Evolutionary conservation across 2,329 filamentous ascomycete genomes (phyloP), one percentile per base, ranked within the genome.

Genomic region (Pezicula carpinea): DNA sequence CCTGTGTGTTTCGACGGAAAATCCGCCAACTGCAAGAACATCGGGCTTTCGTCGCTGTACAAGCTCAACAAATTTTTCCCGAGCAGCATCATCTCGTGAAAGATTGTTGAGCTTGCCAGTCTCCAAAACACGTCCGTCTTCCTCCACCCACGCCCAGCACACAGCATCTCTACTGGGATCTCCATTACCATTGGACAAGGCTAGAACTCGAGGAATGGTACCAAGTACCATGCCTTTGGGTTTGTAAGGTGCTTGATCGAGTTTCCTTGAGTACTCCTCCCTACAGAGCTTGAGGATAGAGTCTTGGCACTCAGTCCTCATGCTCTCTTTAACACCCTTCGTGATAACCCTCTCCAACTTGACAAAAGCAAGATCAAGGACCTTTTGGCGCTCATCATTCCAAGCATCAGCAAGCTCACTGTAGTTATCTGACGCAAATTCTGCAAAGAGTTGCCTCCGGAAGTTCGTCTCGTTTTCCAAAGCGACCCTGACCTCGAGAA

Each of bases 161-260:
- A 95, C 80, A 2, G 89, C 86, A 55, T 96, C 92, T 35, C 89
- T 81, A 46, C 68, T 70, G 14, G 77, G 71, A 56, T 87, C 82
- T 13, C 87, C 89, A 66, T 84, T 83, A 45, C 93, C 93, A 58
- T 91, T 95, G 3, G 91, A 92, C 18, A 99, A 69, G 4, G 91
- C 82, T 40, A 99, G 77, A 5, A 96, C 89, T 26, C 92, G 85
- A 39, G 93, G 91, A 6, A 85, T 79, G 0, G 91, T 96, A 21
- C 93, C 93, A 33, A 95, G 74, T 17, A 90, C 79, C 80, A 96
- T 89, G 8, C 90, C 91, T 67, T 92, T 91, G 5, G 93, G 91
- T 67, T 96, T 96, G 70, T 91, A 95, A 0, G 93, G 93, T 7
- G 93, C 91, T 68, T 99, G 93, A 60, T 99, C 93, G 19, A 99